A percentile compares a stretch with the other conserved stretches of the same genome.
These are phyloP conservation scores for Blastocladiella britannica DNA, from an alignment of 192 early-diverging fungal genomes.

Conservation along the genomic window DNA sequence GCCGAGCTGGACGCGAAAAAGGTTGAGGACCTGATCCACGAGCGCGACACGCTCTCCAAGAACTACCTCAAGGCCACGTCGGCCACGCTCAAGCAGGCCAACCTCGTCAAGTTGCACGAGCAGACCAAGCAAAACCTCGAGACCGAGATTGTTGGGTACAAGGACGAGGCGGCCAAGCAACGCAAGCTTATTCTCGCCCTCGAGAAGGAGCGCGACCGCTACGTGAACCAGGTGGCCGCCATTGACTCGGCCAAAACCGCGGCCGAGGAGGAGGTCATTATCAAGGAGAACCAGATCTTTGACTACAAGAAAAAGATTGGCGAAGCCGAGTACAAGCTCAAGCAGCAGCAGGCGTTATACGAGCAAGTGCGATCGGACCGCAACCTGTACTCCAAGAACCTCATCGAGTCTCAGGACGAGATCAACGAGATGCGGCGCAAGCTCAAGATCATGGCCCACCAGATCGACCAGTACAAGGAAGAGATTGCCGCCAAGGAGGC, in stretches of 20 bases:
- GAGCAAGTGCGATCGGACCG: constrained; percentile 36
- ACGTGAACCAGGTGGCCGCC: constrained; percentile 20
- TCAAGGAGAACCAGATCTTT: constrained; percentile 35
- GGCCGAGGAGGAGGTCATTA: constrained; percentile 34
- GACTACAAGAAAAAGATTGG: constrained; percentile 33
- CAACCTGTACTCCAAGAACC: constrained; percentile 36
- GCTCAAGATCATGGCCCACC: constrained; percentile 38
- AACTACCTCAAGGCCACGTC: constrained; percentile 31
- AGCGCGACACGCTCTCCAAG: constrained; percentile 35
- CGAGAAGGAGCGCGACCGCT: constrained; percentile 32
- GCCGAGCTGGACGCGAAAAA: constrained; percentile 16
- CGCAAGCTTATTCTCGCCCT: constrained; percentile 23
- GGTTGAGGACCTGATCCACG: constrained; percentile 21
- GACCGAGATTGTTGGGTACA: constrained; percentile 33
- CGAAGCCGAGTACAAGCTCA: constrained; percentile 32
- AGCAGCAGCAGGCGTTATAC: constrained; percentile 35
- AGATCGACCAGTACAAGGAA: constrained; percentile 40
- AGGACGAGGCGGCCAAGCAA: constrained; percentile 39
- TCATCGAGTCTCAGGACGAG: constrained; percentile 36
- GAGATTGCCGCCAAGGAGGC: constrained; percentile 33
- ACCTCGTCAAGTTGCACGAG: constrained; percentile 28
- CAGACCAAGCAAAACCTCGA: constrained; percentile 36
- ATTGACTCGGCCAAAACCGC: constrained; percentile 9
- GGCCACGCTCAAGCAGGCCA: constrained; percentile 28
- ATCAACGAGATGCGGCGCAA: constrained; percentile 40